Evolutionary conservation across 805 yeast genomes (phyloP), one percentile per base, ranked within the genome.

Genomic region (Barnettozyma botsteinii): DNA sequence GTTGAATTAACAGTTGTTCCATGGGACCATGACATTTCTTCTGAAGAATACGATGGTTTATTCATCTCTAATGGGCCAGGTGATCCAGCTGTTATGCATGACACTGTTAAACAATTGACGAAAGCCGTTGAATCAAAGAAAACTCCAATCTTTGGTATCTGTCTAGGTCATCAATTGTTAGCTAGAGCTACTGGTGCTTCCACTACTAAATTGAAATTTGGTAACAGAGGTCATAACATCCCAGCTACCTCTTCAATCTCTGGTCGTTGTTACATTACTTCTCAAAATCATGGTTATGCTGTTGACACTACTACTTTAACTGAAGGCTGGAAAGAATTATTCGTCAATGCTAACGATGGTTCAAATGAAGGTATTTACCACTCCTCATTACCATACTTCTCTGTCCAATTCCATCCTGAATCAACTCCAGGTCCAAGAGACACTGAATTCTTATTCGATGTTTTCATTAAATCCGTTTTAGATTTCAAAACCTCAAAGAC

Each of bases 371-470:
- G 99, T 80, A 87, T 93, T 48, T 91, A 87, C 71, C 86, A 91
- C 67, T 75, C 81, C 31, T 72, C 78, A 50, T 73, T 83, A 64
- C 98, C 99, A 29, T 83, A 73, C 62, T 93, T 93, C 74, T 93
- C 98, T 13, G 98, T 93, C 35, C 99, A 93, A 72, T 91, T 93
- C 75, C 99, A 93, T 64, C 99, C 99, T 20, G 99, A 93, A 72
- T 86, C 97, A 19, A 87, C 96, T 36, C 98, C 98, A 35, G 99
- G 99, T 63, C 99, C 99, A 62, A 80, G 96, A 63, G 99, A 93
- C 64, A 93, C 98, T 38, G 98, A 93, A 68, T 93, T 89, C 66
- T 72, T 93, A 62, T 93, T 93, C 56, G 98, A 93, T 59, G 88
- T 85, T 24, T 93, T 93, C 67, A 83, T 93, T 58, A 66, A 85